Conservation (phyloP, 257 asterid species). For the Solanum etuberosum region DNA sequence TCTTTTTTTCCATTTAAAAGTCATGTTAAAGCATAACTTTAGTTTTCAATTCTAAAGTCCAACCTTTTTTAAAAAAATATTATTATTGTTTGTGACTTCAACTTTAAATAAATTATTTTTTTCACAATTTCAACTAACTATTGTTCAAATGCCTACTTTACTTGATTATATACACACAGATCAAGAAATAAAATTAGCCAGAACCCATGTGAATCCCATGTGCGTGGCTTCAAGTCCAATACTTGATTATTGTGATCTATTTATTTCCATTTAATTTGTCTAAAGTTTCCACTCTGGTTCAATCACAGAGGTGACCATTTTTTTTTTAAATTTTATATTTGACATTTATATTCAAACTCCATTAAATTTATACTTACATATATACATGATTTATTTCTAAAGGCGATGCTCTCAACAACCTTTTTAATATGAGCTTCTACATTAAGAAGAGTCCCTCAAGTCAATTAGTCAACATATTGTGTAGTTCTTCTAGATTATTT, state of each 20-base stretch:
- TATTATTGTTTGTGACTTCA: neutral
- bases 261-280: neutral
- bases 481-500: too few species aligned
- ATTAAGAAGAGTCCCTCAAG: too few species aligned
- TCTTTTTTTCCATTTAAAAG: neutral
- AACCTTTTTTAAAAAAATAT: neutral
- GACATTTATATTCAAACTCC: accelerated
- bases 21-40: neutral
- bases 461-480: too few species aligned
- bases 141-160: neutral
- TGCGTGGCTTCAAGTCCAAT: neutral
- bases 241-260: neutral
- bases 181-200: neutral
- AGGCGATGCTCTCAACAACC: neutral
- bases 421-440: neutral
- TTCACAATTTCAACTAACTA: neutral
- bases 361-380: neutral
- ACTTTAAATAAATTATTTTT: neutral
- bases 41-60: neutral
- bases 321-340: too few species aligned
- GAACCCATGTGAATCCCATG: neutral
- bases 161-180: neutral
- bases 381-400: too few species aligned
- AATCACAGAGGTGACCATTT: neutral
- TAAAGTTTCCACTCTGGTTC: neutral